Base-by-base conservation (phyloP, 1,139 yeast genomes). In the Taiozyma sp. region DNA sequence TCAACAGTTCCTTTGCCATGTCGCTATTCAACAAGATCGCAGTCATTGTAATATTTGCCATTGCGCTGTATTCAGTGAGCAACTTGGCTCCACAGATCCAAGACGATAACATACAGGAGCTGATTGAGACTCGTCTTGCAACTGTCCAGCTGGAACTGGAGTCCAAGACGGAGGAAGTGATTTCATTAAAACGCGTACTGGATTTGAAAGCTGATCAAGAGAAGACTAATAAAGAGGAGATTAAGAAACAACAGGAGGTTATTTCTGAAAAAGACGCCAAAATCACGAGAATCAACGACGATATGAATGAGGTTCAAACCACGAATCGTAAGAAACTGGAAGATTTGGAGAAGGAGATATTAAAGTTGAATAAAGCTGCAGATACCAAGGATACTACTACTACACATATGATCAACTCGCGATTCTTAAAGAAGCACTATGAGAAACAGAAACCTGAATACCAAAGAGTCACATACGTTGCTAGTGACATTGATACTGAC, bases 391-490 rank as follows among this genome's bases (percentile, higher is more conserved):
- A 9, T 14, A 41, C 11, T n/a, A 51, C 50, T 4, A 26, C 9
- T 28, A 7, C 30, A 7, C 24, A 13, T 4, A 41, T 41, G 29
- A 45, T 54, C 26, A 54, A 56, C 46, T 11, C 30, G 6, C 44
- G 56, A 28, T 50, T 50, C 40, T 2, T 35, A 7, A 55, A 55
- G 46, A 32, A 40, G 2, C 4, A 19, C 2, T 46, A 24, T 40
- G 6, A 22, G 6, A 52, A 46, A 22, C 43, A 39, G 4, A 21
- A 19, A 0, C 61, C 61, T 10, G 52, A 50, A 24, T 57, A 57
- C 37, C 49, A 51, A 34, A 56, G 52, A 43, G 47, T 49, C 2
- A 50, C 42, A 4, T 56, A 55, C 44, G 37, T 44, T 14, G 50
- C 56, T 8, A 19, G 11, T 2, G 46, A 41, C 9, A 14, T 43